Conservation (phyloP, 441 rosid genomes). For the Aleurites moluccanus region DNA sequence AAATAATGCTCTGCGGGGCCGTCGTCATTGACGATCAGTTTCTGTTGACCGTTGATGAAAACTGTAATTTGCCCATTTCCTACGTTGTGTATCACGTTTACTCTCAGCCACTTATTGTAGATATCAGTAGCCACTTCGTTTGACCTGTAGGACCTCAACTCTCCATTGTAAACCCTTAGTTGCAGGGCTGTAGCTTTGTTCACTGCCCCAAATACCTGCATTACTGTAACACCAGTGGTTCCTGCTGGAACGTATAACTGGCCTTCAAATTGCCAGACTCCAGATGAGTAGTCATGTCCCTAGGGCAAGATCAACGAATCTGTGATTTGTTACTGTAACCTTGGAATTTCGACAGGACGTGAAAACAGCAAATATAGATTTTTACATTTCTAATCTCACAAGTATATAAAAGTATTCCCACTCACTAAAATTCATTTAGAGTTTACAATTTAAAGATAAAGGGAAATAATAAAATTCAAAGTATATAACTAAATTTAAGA, state of each 20-base stretch:
- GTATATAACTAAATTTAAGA: no score
- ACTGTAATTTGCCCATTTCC: background rate
- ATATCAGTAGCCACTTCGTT: background rate
- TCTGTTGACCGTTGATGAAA: background rate
- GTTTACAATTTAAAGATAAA: no score
- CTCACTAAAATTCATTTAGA: no score
- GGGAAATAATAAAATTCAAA: no score
- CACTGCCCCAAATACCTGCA: conserved; percentile 2
- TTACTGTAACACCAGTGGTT: background rate
- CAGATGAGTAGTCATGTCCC: conserved; percentile 1
- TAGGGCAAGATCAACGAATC: background rate
- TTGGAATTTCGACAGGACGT: no score
- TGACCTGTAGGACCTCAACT: background rate
- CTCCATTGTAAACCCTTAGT: background rate
- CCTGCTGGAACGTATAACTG: background rate
- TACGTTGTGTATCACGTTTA: background rate
- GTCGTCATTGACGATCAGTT: background rate
- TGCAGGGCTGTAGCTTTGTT: background rate
- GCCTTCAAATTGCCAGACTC: conserved; percentile 1
- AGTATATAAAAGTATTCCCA: no score
- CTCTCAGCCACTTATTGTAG: background rate
- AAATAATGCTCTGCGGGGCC: conserved; percentile 2
- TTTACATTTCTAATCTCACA: no score
- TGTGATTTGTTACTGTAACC: background rate
- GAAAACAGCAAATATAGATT: no score